Evolutionary conservation across 2,329 filamentous ascomycete genomes (phyloP), one percentile per base, ranked within the genome.

Genomic region (Dothistroma septosporum): DNA sequence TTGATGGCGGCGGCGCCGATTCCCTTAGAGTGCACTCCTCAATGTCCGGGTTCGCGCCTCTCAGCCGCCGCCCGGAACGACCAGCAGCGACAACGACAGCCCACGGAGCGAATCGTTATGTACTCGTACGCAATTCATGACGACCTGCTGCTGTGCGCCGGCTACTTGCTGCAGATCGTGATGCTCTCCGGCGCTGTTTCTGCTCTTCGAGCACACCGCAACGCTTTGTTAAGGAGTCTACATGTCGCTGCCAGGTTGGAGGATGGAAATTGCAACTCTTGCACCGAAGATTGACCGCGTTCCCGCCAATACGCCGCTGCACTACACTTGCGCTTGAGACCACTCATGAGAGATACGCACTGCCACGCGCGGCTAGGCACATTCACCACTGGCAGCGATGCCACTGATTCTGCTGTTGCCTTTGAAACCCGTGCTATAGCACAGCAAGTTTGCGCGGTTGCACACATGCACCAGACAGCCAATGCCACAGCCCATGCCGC

Each of bases 401-500:
- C 37, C n/a, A 54, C 4, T 19, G 48, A 24, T 9, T 21, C 48
- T 50, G 41, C 48, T 50, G 41, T 19, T 50, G 48, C 21, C 31
- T 33, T 33, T 19, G 19, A 53, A 16, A 41, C 37, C 52, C 52
- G 52, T 54, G 32, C 32, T 33, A 54, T 54, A 54, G 21, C n/a
- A 37, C 52, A 54, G 31, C 52, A 54, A 54, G 32, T 54, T 54
- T 37, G 21, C 37, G 52, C 31, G 52, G 41, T 54, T 41, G 52
- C n/a, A 54, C 48, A 28, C 16, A 44, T 44, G 41, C 41, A 44
- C 16, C 14, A 44, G 41, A n/a, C 10, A 44, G 41, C 41, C 41
- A 44, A 44, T 44, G n/a, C 41, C 16, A n/a, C 10, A 44, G 41
- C 41, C 41, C 19, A 44, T 44, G n/a, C 41, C 16, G 41, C 41